Conservation (phyloP, 257 asterid genomes). For the Fraxinus americana region DNA sequence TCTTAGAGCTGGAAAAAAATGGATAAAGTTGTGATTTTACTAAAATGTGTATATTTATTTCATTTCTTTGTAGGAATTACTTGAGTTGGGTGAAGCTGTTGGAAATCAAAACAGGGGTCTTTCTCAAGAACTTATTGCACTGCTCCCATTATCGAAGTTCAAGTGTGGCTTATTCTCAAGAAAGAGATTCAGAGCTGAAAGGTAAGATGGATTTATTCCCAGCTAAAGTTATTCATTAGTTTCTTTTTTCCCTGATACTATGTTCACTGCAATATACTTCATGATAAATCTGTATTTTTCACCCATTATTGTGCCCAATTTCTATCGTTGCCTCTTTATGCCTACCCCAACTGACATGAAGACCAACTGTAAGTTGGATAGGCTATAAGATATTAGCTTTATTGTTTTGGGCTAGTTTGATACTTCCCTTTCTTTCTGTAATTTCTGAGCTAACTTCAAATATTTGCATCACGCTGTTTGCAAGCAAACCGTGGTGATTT, state of each 20-base stretch:
- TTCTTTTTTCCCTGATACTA: neutral
- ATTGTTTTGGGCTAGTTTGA: neutral
- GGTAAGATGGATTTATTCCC: slow-evolving; percentile 29
- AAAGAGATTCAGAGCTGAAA: slow-evolving; percentile 65
- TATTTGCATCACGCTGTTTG: neutral
- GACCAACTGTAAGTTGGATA: neutral
- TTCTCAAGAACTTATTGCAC: slow-evolving; percentile 71
- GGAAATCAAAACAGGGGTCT: slow-evolving; percentile 90
- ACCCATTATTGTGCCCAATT: neutral
- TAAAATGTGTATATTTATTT: neutral
- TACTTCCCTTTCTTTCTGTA: neutral
- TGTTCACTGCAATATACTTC: neutral
- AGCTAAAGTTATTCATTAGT: neutral
- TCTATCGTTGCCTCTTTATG: neutral
- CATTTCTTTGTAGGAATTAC: slow-evolving; percentile 62
- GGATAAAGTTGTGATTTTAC: neutral
- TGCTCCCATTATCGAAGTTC: slow-evolving; percentile 76
- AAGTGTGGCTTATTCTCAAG: slow-evolving; percentile 87
- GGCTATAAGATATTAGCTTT: neutral
- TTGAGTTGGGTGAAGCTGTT: slow-evolving; percentile 89
- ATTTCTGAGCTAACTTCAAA: neutral
- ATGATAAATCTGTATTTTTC: neutral
- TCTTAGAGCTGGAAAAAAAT: neutral
- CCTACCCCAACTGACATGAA: neutral
- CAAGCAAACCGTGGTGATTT: neutral